Evolutionary conservation across 2,329 filamentous ascomycete species (phyloP).

Genomic region (Metarhizium album): DNA sequence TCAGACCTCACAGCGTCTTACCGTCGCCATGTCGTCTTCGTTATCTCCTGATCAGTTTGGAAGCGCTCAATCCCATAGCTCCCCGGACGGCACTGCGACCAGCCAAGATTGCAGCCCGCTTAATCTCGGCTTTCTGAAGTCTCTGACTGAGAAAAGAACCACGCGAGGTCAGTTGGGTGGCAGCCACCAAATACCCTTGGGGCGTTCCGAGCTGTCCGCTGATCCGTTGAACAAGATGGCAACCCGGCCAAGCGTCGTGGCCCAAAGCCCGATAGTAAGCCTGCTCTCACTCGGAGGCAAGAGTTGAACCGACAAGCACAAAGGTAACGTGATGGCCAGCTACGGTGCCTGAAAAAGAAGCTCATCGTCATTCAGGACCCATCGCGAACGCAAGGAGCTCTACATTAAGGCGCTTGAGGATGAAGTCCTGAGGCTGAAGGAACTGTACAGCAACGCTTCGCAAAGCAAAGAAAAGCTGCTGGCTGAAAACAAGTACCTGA

Average conservation of each 20-base stretch:
- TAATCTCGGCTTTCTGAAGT: slow-evolving; percentile 55
- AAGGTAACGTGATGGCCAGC: slow-evolving; percentile 45
- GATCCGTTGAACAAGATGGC: slow-evolving; percentile 47
- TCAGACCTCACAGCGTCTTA: background rate
- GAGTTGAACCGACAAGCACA: slow-evolving; percentile 94
- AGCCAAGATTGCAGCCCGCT: slow-evolving; percentile 30
- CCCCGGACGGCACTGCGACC: slow-evolving; percentile 16
- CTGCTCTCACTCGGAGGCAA: slow-evolving; percentile 81
- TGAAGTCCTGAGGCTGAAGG: slow-evolving; percentile 80
- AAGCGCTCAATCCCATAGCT: slow-evolving; percentile 15
- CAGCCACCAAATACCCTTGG: background rate
- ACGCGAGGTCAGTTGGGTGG: slow-evolving; percentile 51
- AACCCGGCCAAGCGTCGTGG: slow-evolving; percentile 81
- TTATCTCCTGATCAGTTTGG: slow-evolving; percentile 30
- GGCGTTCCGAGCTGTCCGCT: background rate
- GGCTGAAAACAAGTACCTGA: slow-evolving; percentile 72
- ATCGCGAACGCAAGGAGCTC: slow-evolving; percentile 90
- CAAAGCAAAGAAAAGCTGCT: slow-evolving; percentile 66
- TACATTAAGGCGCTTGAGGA: slow-evolving; percentile 93
- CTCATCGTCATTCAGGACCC: slow-evolving; percentile 50
- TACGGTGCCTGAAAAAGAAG: background rate
- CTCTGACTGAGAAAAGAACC: slow-evolving; percentile 59
- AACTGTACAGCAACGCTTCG: slow-evolving; percentile 63
- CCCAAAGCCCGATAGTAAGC: slow-evolving; percentile 93
- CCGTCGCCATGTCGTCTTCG: slow-evolving; percentile 24